Evolutionary conservation across 169 alveolate species (phyloP).

Genomic region (Perkinsus chesapeaki): DNA sequence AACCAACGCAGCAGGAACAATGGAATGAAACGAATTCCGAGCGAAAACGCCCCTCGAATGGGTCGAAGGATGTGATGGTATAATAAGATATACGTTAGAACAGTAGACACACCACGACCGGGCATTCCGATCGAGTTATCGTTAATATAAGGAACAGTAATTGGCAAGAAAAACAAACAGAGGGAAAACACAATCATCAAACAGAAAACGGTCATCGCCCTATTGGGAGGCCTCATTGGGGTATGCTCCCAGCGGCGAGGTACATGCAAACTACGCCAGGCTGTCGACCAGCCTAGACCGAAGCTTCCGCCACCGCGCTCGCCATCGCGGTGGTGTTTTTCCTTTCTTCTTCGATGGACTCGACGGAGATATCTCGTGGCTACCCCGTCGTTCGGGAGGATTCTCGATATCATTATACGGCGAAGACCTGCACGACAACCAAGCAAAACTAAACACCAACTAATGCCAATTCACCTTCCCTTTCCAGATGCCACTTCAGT

Average conservation of each 20-base stretch:
- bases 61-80: too few relatives aligned
- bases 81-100: too few relatives aligned
- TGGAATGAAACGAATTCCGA: too few relatives aligned
- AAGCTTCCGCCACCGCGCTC: not conserved
- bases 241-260: not conserved
- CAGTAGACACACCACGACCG: too few relatives aligned
- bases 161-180: too few relatives aligned
- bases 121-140: too few relatives aligned
- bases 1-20: too few relatives aligned
- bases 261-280: not conserved
- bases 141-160: too few relatives aligned
- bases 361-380: not conserved
- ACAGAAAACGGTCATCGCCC: too few relatives aligned
- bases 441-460: not conserved
- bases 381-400: not conserved
- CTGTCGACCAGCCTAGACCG: not conserved
- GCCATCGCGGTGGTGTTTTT: not conserved
- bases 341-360: not conserved
- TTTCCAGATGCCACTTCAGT: not conserved
- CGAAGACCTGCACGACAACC: not conserved
- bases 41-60: too few relatives aligned
- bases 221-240: too few relatives aligned
- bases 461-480: not conserved
- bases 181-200: too few relatives aligned
- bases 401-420: not conserved